Evolutionary conservation across 495 filamentous ascomycete species (phyloP), one percentile per base, ranked within the genome.

Genomic region (Penicillium antarcticum): DNA sequence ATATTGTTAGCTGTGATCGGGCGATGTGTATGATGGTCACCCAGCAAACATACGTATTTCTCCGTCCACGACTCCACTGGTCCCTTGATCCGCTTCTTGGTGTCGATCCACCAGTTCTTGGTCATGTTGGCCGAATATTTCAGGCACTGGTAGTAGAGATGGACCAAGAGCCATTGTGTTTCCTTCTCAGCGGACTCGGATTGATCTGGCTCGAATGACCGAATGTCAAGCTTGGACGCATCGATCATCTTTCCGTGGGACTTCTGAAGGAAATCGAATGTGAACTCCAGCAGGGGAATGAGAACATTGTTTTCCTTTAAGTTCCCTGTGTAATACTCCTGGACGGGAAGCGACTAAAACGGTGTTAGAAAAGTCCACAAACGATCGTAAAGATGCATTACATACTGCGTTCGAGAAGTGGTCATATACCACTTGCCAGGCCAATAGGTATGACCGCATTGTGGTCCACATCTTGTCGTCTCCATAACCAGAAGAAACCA

Each of bases 361-460:
- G 42, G 19, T 45, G 45, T 69, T 50, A 70, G 67, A 42, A 35
- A 34, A 23, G 2, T 14, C 21, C 6, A 23, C 4, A 29, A 9
- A 8, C 7, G 2, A 9, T 23, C 14, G 21, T n/a, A 45, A 6
- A 18, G 31, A 14, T 3, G 31, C 11, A 31, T 48, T 38, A 41
- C 79, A 58, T 79, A 83, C 81, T 5, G 91, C 83, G 37, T 86
- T 83, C 42, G 78, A 72, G 63, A 94, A 94, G 51, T 91, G 87
- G 58, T 94, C 91, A 61, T 95, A 97, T 3, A 96, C 81, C 12
- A 97, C 71, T 49, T 89, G 81, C 94, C 94, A 97, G 35, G 91
- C 87, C 23, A 96, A 71, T n/a, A 97, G 77, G 63, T 96, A 99
- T 5, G 85, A 83, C 41, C 88, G 77, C 57, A 79, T 44, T 53